Evolutionary conservation across 306 rosid genomes (phyloP).

Genomic region (Gastrolobium bilobum): DNA sequence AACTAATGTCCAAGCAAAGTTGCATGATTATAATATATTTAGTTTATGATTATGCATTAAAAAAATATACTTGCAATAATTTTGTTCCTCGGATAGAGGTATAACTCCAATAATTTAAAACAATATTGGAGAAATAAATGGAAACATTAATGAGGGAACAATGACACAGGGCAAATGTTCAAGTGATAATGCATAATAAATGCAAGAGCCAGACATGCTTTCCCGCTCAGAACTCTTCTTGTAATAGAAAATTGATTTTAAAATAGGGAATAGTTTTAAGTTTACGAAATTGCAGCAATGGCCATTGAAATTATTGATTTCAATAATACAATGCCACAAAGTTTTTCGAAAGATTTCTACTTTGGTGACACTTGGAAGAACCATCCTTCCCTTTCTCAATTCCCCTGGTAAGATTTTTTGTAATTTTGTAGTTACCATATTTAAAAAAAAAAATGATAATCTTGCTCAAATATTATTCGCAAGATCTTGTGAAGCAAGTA

Average conservation of each 20-base stretch:
- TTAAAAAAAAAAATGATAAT: background rate
- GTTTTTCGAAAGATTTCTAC: background rate
- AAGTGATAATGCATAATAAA: constrained; percentile 52
- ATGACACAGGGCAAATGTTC: constrained; percentile 49
- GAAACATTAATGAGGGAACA: constrained; percentile 55
- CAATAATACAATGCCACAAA: background rate
- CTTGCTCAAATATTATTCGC: background rate
- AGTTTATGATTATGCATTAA: background rate
- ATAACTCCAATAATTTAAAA: constrained; percentile 24
- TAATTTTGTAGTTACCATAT: background rate
- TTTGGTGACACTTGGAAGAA: constrained; percentile 5
- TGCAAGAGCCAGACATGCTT: constrained; percentile 62
- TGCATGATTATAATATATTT: constrained; percentile 2
- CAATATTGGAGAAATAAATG: constrained; percentile 17
- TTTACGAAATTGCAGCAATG: background rate
- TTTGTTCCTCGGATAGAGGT: background rate
- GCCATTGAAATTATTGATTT: background rate
- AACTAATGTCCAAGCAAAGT: constrained; percentile 38
- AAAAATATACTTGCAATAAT: constrained; percentile 34
- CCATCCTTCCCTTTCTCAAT: background rate
- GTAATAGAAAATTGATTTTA: constrained; percentile 16
- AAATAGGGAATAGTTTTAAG: background rate
- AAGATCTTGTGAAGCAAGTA: constrained; percentile 8
- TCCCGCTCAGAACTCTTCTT: constrained; percentile 41
- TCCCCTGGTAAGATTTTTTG: constrained; percentile 9